Conservation (phyloP, 2,329 filamentous ascomycete species). For the Clonostachys solani region DNA sequence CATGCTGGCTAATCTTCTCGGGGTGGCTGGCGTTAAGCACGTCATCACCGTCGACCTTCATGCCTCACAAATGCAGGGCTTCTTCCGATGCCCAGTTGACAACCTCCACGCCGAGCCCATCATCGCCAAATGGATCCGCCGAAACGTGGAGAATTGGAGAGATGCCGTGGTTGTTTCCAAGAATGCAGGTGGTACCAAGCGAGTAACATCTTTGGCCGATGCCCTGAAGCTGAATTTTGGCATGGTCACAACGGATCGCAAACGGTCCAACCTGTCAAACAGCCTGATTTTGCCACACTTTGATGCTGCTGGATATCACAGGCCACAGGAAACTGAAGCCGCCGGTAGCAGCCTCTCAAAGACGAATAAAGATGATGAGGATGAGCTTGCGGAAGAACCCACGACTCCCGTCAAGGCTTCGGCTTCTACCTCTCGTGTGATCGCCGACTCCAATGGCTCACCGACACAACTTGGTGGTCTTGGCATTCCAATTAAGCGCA, state of each 20-base stretch:
- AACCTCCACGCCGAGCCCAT: conserved; percentile 95
- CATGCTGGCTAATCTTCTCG: conserved; percentile 93
- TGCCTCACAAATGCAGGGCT: conserved; percentile 98
- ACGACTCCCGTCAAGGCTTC: conserved; percentile 10
- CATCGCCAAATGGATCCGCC: conserved; percentile 90
- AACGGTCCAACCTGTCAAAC: conserved; percentile 67
- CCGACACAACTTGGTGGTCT: conserved; percentile 23
- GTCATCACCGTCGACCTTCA: conserved; percentile 97
- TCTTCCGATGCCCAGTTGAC: conserved; percentile 96
- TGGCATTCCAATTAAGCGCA: background rate
- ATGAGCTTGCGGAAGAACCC: conserved; percentile 8
- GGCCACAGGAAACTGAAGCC: conserved; percentile 28
- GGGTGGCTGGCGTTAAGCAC: conserved; percentile 92
- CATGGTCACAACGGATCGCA: conserved; percentile 84
- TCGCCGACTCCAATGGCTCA: conserved; percentile 38
- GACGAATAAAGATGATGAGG: conserved; percentile 16
- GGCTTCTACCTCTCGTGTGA: conserved; percentile 18
- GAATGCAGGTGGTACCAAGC: conserved; percentile 94
- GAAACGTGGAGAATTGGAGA: conserved; percentile 82
- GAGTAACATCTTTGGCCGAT: conserved; percentile 93
- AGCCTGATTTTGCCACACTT: conserved; percentile 74
- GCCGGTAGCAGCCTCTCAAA: conserved; percentile 11
- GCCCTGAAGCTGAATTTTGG: conserved; percentile 96
- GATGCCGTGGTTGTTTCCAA: conserved; percentile 97
- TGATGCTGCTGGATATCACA: conserved; percentile 51